These are phyloP conservation scores for Curvularia sp. DNA, from an alignment of 2,329 filamentous ascomycete genomes.

Conservation along the genomic window DNA sequence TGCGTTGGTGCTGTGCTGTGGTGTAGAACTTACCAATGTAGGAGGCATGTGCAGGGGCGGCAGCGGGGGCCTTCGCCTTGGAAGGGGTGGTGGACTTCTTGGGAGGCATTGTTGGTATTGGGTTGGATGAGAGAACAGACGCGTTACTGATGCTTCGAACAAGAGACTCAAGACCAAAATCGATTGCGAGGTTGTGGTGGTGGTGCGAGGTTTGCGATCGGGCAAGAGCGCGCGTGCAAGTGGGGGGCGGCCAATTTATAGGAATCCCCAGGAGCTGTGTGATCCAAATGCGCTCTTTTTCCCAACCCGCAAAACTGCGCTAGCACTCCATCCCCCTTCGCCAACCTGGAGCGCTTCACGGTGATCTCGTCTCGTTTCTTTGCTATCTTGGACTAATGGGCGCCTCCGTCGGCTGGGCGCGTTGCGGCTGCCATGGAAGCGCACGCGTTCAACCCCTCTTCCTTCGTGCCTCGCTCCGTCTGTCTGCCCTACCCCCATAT, in stretches of 20 bases:
- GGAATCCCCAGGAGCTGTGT: conserved; percentile 16
- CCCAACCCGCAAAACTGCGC: conserved; percentile 2
- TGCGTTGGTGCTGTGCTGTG: conserved; percentile 50
- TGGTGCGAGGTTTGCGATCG: conserved; percentile 36
- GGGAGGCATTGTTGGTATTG: conserved; percentile 65
- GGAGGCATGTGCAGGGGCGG: conserved; percentile 65
- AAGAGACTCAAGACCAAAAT: conserved; percentile 37
- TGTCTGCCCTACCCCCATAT: conserved; percentile 10
- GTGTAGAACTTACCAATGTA: conserved; percentile 68
- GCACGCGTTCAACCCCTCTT: conserved; percentile 24
- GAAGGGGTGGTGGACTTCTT: conserved; percentile 67
- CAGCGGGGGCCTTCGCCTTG: conserved; percentile 64
- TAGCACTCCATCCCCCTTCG: conserved; percentile 1
- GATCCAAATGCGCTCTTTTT: conserved; percentile 27
- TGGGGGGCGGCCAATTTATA: conserved; percentile 41
- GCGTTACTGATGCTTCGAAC: conserved; percentile 44
- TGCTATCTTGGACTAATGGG: conserved; percentile 35
- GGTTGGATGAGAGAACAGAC: conserved; percentile 35
- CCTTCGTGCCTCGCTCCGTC: conserved; percentile 23
- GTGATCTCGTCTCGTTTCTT: conserved; percentile 33
- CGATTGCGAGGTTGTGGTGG: conserved; percentile 26
- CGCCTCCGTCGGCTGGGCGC: conserved; percentile 22
- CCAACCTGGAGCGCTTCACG: conserved; percentile 7
- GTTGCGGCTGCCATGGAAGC: conserved; percentile 25
- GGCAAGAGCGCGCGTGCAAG: conserved; percentile 38